phyloP scores from a whole-genome alignment of 805 yeast species.

The Candida silvatica region DNA sequence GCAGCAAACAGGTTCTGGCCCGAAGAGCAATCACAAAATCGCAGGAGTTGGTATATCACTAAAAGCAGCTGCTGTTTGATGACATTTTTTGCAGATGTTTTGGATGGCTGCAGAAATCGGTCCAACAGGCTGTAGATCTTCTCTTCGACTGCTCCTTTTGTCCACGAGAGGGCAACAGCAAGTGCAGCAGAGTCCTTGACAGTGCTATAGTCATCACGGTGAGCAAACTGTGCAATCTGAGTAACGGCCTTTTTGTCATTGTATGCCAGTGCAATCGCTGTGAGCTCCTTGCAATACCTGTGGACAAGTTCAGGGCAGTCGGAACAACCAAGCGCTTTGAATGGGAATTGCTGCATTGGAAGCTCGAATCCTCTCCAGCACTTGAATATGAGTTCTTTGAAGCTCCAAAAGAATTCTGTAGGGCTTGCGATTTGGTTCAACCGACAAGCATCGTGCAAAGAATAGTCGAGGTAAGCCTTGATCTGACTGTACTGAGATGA shows the following conservation, averaged over 20 bases:
- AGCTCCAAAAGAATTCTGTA: conserved; percentile 21
- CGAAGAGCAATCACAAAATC: conserved; percentile 28
- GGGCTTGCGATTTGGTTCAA: conserved; percentile 8
- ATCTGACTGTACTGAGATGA: conserved; percentile 26
- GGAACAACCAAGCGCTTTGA: conserved; percentile 28
- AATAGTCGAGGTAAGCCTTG: conserved; percentile 20
- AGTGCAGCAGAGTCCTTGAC: conserved; percentile 20
- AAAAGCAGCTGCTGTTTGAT: conserved; percentile 21
- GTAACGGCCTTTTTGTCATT: conserved; percentile 11
- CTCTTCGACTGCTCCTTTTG: conserved; percentile 15
- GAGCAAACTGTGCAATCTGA: conserved; percentile 9
- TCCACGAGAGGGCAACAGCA: conserved; percentile 30
- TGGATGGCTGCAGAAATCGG: conserved; percentile 6
- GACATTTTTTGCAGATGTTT: conserved; percentile 3
- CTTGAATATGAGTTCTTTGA: conserved; percentile 29
- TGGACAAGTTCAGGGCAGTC: conserved; percentile 22
- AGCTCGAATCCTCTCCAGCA: conserved; percentile 33
- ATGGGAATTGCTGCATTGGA: conserved; percentile 31
- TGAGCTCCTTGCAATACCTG: conserved; percentile 28
- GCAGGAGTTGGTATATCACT: conserved; percentile 29
- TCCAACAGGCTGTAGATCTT: conserved; percentile 15
- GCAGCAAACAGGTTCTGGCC: conserved; percentile 3
- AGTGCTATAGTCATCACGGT: conserved; percentile 3
- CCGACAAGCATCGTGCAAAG: conserved; percentile 21
- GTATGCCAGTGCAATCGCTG: conserved; percentile 29